Evolutionary conservation across 495 filamentous ascomycete genomes (phyloP).

Genomic region (Neurospora hispaniola): DNA sequence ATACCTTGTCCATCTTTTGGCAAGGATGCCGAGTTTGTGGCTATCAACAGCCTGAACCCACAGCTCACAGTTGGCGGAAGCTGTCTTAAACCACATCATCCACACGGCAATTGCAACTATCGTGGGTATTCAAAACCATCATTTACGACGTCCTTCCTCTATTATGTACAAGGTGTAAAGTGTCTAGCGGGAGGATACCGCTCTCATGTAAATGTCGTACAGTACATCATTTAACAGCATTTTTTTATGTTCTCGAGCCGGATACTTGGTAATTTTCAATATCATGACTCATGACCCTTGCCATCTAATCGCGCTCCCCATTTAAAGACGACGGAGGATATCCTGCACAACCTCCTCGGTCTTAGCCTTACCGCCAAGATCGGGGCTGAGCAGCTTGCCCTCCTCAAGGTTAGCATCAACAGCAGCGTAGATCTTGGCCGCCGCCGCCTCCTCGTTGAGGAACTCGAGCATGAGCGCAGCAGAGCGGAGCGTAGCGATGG

Average conservation of each 20-base stretch:
- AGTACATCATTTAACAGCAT: not conserved
- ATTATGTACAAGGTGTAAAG: not conserved
- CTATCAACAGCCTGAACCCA: not conserved
- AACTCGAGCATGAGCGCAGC: slow-evolving; percentile 96
- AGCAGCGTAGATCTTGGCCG: slow-evolving; percentile 78
- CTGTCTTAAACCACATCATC: not conserved
- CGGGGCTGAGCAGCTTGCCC: slow-evolving; percentile 71
- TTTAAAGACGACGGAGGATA: slow-evolving; percentile 72
- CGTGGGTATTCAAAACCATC: not conserved
- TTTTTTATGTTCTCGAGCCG: not conserved
- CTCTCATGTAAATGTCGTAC: not conserved
- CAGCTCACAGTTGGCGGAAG: not conserved
- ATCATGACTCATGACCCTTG: not conserved
- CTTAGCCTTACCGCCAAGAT: slow-evolving; percentile 79
- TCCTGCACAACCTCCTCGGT: slow-evolving; percentile 87
- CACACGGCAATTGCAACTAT: not conserved
- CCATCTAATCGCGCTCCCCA: not conserved
- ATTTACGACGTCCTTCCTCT: not conserved
- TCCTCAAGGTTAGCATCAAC: slow-evolving; percentile 88
- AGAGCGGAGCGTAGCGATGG: slow-evolving; percentile 87
- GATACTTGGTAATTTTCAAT: not conserved
- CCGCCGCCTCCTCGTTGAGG: slow-evolving; percentile 71
- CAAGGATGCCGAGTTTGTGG: too few relatives aligned
- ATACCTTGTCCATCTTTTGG: too few relatives aligned
- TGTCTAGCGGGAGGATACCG: not conserved